Evolutionary conservation across 2,329 filamentous ascomycete species (phyloP).

Genomic region (Podosphaera fusca): DNA sequence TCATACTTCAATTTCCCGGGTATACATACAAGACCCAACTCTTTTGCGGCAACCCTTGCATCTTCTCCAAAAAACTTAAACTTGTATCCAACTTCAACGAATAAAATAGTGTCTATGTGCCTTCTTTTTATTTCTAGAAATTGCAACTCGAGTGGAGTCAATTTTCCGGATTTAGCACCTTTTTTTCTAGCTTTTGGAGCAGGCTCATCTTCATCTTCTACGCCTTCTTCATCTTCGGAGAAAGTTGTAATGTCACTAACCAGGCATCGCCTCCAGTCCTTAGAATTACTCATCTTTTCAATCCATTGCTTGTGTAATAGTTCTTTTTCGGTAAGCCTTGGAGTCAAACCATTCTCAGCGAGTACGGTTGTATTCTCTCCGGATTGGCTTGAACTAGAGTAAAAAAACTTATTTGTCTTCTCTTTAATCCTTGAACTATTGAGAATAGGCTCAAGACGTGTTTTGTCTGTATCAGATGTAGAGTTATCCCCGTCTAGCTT

Average conservation of each 20-base stretch:
- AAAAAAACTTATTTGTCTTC: slow-evolving; percentile 30
- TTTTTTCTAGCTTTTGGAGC: slow-evolving; percentile 38
- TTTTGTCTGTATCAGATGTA: neutral
- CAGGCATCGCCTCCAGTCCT: slow-evolving; percentile 31
- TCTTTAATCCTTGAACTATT: slow-evolving; percentile 12
- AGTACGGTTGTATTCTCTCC: slow-evolving; percentile 11
- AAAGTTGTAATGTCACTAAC: slow-evolving; percentile 28
- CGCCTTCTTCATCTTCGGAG: slow-evolving; percentile 24
- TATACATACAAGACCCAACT: slow-evolving; percentile 86
- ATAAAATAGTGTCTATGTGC: slow-evolving; percentile 69
- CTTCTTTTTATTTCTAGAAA: slow-evolving; percentile 84
- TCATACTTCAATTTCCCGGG: slow-evolving; percentile 88
- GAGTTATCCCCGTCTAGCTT: neutral
- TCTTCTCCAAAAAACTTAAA: slow-evolving; percentile 95
- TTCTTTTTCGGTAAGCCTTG: slow-evolving; percentile 34
- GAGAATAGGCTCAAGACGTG: slow-evolving; percentile 2
- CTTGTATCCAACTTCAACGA: slow-evolving; percentile 94
- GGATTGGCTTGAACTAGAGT: slow-evolving; percentile 19
- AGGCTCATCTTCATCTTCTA: slow-evolving; percentile 33
- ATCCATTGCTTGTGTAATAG: slow-evolving; percentile 68
- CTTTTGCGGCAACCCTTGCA: slow-evolving; percentile 68
- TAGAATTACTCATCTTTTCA: slow-evolving; percentile 59
- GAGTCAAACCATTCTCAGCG: slow-evolving; percentile 25
- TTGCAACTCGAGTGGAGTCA: slow-evolving; percentile 87
- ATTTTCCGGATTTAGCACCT: slow-evolving; percentile 45